These are phyloP conservation scores for Globisporangium viniferum DNA, from an alignment of 352 stramenopile species.

Conservation along the genomic window DNA sequence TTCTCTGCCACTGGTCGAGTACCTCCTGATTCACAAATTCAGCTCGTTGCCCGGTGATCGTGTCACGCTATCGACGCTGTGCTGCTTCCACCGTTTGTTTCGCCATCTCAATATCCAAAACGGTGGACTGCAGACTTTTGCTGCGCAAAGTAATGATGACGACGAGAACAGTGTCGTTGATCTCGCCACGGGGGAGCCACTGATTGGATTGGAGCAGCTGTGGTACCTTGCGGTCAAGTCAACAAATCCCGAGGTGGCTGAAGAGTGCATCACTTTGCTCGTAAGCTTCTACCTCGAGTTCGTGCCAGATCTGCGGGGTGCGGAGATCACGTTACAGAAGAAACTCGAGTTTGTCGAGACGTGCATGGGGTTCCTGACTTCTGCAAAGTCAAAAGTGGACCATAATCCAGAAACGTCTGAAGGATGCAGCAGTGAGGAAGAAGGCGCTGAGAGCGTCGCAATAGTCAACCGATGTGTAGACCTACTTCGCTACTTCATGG, in stretches of 20 bases:
- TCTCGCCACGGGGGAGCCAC: slow-evolving; percentile 33
- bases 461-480: slow-evolving; percentile 63
- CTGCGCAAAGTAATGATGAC: neutral
- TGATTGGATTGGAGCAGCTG: slow-evolving; percentile 50
- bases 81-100: slow-evolving; percentile 75
- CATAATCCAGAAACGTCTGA: neutral
- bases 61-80: slow-evolving; percentile 46
- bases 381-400: slow-evolving; percentile 27
- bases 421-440: neutral
- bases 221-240: slow-evolving; percentile 59
- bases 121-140: slow-evolving; percentile 36
- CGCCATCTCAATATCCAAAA: slow-evolving; percentile 44
- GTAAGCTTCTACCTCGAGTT: slow-evolving; percentile 59
- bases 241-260: slow-evolving; percentile 38
- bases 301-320: slow-evolving; percentile 25
- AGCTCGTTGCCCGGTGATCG: slow-evolving; percentile 22
- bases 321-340: slow-evolving; percentile 22
- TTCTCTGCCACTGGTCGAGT: slow-evolving; percentile 21
- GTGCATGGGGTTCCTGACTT: slow-evolving; percentile 45
- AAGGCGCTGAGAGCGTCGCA: neutral
- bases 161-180: slow-evolving; percentile 21
- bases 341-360: slow-evolving; percentile 57
- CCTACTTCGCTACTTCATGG: slow-evolving; percentile 66
- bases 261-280: slow-evolving; percentile 62
- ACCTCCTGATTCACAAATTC: slow-evolving; percentile 48